Evolutionary conservation across 345 rosid species (phyloP), one percentile per base, ranked within the genome.

Genomic region (Lepidium aucheri): DNA sequence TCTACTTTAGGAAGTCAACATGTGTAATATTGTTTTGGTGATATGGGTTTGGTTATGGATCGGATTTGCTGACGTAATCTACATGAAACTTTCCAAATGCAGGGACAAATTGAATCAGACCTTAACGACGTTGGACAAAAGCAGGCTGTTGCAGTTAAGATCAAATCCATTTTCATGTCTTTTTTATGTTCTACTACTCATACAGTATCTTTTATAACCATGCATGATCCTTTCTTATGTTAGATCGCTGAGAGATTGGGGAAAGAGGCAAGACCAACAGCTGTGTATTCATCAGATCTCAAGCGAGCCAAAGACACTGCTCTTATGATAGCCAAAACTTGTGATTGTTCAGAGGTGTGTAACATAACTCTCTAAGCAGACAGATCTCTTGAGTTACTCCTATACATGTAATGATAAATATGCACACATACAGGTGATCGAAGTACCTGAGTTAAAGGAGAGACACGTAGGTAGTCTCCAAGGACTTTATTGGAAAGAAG

Each of bases 71-170:
- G n/a, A n/a, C n/a, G n/a, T n/a, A n/a, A 20, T 20, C 34, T 53
- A 53, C 50, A 30, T 70, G 38, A 46, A 54, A 36, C 1, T 42
- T 41, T 17, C 3, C 8, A 52, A 50, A 67, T 62, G 47, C 69
- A 74, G 77, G 74, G 78, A 49, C 65, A 74, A 54, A 46, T 74
- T 0, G 78, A 74, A 36, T 74, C 78, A 47, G 78, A 74, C 0
- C 74, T 74, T 16, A 74, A 74, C 73, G 78, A 74, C 51, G 47
- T 68, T 68, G 78, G 78, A 55, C 78, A 39, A 49, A 74, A 74
- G 74, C 78, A 74, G 20, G 78, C 78, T 22, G 74, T 62, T 62
- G 78, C 78, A 74, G 78, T 74, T 74, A 74, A 74, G 74, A 74
- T 74, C 78, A 20, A 36, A 38, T 30, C 59, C 15, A 0, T 35